A percentile compares a stretch with the other conserved stretches of the same genome.
These are phyloP conservation scores for Monosporozyma aerobia DNA, from an alignment of 805 yeast species.

Conservation along the genomic window DNA sequence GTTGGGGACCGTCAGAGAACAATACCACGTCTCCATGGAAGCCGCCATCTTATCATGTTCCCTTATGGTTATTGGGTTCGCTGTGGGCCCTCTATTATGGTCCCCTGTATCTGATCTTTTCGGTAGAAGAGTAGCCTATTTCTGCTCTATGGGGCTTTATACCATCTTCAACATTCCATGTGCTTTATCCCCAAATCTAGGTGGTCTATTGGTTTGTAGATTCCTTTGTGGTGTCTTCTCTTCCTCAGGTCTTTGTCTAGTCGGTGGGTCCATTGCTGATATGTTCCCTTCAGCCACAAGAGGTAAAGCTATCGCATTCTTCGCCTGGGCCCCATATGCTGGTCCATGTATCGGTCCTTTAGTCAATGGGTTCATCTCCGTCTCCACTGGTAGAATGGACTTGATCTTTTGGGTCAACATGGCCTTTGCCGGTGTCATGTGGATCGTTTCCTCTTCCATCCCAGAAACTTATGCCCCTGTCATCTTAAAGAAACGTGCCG, in stretches of 20 bases:
- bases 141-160: constrained; percentile 65
- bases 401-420: constrained; percentile 82
- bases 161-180: constrained; percentile 78
- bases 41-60: constrained; percentile 77
- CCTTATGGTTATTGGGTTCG: constrained; percentile 80
- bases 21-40: constrained; percentile 62
- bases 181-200: constrained; percentile 75
- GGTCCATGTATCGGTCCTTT: constrained; percentile 90
- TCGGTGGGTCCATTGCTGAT: constrained; percentile 88
- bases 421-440: constrained; percentile 83
- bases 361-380: constrained; percentile 76
- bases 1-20: constrained; percentile 52
- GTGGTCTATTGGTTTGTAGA: constrained; percentile 70
- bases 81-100: constrained; percentile 83
- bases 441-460: constrained; percentile 51
- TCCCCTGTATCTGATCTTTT: constrained; percentile 80
- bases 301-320: constrained; percentile 84
- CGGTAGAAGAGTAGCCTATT: constrained; percentile 79
- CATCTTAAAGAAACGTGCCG: constrained; percentile 59
- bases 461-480: constrained; percentile 94
- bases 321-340: constrained; percentile 86
- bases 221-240: constrained; percentile 83
- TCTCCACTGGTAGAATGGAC: constrained; percentile 58
- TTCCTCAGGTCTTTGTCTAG: constrained; percentile 73
- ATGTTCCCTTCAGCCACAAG: constrained; percentile 73